Evolutionary conservation across 2,329 filamentous ascomycete species (phyloP).

Genomic region (Cladosporium phlei): DNA sequence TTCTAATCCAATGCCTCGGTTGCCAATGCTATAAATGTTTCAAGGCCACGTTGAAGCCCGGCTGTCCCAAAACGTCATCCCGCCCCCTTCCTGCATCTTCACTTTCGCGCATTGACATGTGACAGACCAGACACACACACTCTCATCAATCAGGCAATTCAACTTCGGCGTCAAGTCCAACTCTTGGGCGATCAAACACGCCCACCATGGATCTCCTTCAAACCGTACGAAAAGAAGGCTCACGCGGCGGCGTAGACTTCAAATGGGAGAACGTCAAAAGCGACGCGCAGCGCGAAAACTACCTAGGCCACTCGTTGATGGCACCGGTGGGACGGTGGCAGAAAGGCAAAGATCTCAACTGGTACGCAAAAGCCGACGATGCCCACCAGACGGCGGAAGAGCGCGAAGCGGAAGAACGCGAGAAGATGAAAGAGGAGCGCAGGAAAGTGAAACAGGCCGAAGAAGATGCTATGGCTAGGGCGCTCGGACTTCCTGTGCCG

Average conservation of each 20-base stretch:
- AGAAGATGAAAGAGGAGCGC: slow-evolving; percentile 66
- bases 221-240: slow-evolving; percentile 83
- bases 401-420: slow-evolving; percentile 60
- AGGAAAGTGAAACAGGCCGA: slow-evolving; percentile 83
- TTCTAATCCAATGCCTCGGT: slow-evolving; percentile 8
- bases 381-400: slow-evolving; percentile 46
- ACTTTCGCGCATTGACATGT: too few species aligned
- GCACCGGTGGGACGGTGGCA: slow-evolving; percentile 89
- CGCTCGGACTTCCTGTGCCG: slow-evolving; percentile 72
- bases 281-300: slow-evolving; percentile 82
- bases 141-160: neutral
- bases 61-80: slow-evolving; percentile 3
- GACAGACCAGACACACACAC: neutral
- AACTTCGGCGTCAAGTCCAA: too few species aligned
- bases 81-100: too few species aligned
- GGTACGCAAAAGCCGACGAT: slow-evolving; percentile 60
- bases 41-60: slow-evolving; percentile 9
- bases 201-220: slow-evolving; percentile 82
- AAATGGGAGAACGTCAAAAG: slow-evolving; percentile 91
- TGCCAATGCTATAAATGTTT: neutral
- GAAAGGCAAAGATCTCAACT: slow-evolving; percentile 63
- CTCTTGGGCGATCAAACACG: too few species aligned
- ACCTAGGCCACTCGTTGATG: slow-evolving; percentile 85
- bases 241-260: slow-evolving; percentile 89
- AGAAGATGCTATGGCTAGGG: slow-evolving; percentile 80